These are phyloP conservation scores for Macaranga tanarius DNA, from an alignment of 441 rosid genomes.

Conservation along the genomic window DNA sequence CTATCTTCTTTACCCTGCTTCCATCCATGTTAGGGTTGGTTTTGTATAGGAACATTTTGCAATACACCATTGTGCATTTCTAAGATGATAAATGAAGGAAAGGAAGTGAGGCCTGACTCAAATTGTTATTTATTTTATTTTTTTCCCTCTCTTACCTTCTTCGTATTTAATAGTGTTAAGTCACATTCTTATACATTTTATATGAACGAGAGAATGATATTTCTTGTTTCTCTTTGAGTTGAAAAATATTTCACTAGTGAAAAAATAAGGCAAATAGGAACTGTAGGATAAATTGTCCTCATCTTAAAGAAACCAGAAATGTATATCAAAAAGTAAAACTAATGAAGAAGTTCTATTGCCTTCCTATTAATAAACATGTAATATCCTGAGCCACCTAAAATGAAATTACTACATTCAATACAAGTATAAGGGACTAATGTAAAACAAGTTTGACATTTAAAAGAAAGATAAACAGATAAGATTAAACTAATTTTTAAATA, in stretches of 20 bases:
- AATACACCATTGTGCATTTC: neutral
- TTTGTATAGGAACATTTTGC: neutral
- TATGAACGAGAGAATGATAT: neutral
- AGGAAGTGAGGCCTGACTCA: neutral
- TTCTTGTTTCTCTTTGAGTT: neutral
- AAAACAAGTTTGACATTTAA: too few relatives aligned
- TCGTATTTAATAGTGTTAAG: neutral
- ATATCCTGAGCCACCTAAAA: too few relatives aligned
- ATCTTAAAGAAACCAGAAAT: neutral
- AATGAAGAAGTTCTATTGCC: too few relatives aligned
- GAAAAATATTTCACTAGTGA: too few relatives aligned
- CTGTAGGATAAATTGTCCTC: neutral
- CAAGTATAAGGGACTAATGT: too few relatives aligned
- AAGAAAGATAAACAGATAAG: too few relatives aligned
- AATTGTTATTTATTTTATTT: too few relatives aligned
- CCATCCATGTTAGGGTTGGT: constrained; percentile 9
- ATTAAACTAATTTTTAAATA: too few relatives aligned
- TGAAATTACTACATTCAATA: too few relatives aligned
- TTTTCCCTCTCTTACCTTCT: neutral
- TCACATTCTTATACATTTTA: neutral
- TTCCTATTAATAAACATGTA: too few relatives aligned
- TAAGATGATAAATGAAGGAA: neutral
- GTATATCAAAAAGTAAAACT: too few relatives aligned
- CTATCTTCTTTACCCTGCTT: constrained; percentile 13
- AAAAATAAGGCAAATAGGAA: neutral